These are phyloP conservation scores for Perilla frutescens DNA, from an alignment of 257 asterid species.

Conservation along the genomic window DNA sequence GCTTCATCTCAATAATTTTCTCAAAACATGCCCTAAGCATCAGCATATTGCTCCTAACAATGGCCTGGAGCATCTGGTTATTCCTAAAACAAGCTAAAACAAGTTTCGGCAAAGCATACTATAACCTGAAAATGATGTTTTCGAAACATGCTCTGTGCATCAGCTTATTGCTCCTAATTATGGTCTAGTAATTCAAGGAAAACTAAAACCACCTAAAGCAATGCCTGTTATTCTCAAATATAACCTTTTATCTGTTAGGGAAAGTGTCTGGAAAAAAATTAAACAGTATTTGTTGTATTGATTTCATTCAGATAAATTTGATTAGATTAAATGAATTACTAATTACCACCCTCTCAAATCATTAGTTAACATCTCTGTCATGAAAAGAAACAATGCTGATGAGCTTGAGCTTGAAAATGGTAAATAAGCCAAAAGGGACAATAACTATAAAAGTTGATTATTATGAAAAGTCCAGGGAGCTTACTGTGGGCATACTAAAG, in stretches of 20 bases:
- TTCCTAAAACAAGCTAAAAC: too few relatives aligned
- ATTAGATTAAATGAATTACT: neutral
- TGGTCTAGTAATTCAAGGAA: neutral
- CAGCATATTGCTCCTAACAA: too few relatives aligned
- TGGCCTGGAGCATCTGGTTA: too few relatives aligned
- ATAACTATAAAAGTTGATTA: too few relatives aligned
- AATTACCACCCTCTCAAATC: neutral
- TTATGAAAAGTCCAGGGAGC: slow-evolving; percentile 7
- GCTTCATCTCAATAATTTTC: slow-evolving; percentile 6
- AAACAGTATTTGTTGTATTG: neutral
- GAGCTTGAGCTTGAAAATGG: neutral
- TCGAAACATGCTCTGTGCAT: neutral
- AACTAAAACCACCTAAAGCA: neutral
- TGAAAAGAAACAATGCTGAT: slow-evolving; percentile 1
- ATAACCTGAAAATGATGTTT: neutral
- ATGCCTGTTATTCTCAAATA: neutral
- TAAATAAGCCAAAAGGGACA: too few relatives aligned
- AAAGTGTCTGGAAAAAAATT: neutral
- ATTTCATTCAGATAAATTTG: neutral
- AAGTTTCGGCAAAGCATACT: neutral
- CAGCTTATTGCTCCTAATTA: neutral
- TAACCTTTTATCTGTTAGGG: neutral
- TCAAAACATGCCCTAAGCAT: neutral
- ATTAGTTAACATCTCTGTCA: neutral
- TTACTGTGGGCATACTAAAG: neutral